Base-by-base conservation (phyloP, 2,329 filamentous ascomycete species). In the Epichloe hybrida region DNA sequence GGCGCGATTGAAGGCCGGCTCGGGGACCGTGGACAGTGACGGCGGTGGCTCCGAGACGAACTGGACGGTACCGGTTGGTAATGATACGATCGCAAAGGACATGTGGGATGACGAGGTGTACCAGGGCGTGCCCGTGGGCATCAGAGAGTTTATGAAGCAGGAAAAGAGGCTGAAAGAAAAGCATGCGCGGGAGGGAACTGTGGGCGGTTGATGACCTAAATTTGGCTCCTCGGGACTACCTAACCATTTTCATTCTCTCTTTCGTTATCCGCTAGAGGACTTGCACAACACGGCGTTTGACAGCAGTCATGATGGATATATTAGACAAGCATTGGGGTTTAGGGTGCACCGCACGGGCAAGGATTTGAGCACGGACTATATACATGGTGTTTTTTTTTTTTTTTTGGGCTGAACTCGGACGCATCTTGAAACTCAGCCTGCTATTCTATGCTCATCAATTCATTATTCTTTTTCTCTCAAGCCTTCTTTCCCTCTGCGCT, bases 121-220 rank as follows among this genome's bases (percentile, higher is more conserved):
- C 61, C 78, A 80, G 47, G 80, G 80, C 57, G 82, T 98, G 49
- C 91, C 93, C 0, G 86, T 97, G 9, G 93, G 91, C 0, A 96
- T 98, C 57, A 75, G 88, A 54, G 91, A 95, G 66, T 98, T 98
- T 62, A 97, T 98, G 91, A 88, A 85, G 72, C 89, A 84, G 53
- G 93, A 98, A 72, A 97, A 97, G 76, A 84, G 74, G 65, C 67
- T 98, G 54, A 91, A 88, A 67, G 75, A 86, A 66, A 84, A 80
- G 66, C 86, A 90, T 63, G 66, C 70, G 59, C 69, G 72, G 48
- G 79, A 81, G 50, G 72, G 75, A n/a, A 72, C 69, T 2, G 48
- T 62, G n/a, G 70, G 72, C 1, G 69, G 67, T 31, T 50, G 41
- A 50, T 0, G 3, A 34, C 11, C 20, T 20, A 17, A 23, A 12